Evolutionary conservation across 1,284 basidiomycete genomes (phyloP).

Genomic region (Trametes sp.): DNA sequence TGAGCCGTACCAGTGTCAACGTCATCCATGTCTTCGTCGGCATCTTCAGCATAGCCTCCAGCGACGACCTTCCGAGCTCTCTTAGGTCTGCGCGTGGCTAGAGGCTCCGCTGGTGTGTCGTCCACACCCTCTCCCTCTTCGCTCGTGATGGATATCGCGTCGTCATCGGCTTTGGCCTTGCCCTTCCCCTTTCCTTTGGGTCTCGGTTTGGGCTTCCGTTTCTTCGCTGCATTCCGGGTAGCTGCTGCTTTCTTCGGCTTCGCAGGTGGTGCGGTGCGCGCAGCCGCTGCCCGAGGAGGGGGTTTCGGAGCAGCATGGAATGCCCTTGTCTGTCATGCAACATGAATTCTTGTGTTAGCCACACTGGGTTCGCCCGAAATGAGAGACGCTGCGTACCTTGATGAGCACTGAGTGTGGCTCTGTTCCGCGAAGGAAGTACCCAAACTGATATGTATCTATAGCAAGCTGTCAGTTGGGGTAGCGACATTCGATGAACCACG

Average conservation of each 20-base stretch:
- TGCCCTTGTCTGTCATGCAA: conserved; percentile 42
- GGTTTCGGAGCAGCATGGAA: conserved; percentile 56
- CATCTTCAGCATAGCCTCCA: conserved; percentile 38
- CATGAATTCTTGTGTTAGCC: not conserved
- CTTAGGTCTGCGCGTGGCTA: conserved; percentile 33
- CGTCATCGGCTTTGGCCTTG: conserved; percentile 32
- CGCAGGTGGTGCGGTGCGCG: conserved; percentile 8
- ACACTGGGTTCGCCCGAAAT: not conserved
- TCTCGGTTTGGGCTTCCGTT: conserved; percentile 42
- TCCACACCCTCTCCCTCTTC: conserved; percentile 32
- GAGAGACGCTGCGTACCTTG: conserved; percentile 56
- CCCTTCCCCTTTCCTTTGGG: conserved; percentile 51
- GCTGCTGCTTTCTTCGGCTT: conserved; percentile 21
- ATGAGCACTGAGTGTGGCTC: conserved; percentile 78
- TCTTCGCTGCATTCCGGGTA: conserved; percentile 45
- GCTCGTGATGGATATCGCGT: conserved; percentile 35
- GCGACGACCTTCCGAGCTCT: conserved; percentile 31
- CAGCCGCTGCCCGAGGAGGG: conserved; percentile 33
- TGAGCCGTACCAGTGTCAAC: too few species aligned
- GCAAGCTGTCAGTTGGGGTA: not conserved
- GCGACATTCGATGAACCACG: conserved; percentile 8
- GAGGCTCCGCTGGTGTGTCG: conserved; percentile 1
- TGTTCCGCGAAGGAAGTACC: conserved; percentile 79
- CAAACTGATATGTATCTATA: conserved; percentile 79
- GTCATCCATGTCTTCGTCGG: conserved; percentile 23